Percentiles rank a stretch among this genome's conserved stretches.
Evolutionary conservation across 768 basidiomycete genomes (phyloP).

Genomic region (Aureoboletus auriporus): DNA sequence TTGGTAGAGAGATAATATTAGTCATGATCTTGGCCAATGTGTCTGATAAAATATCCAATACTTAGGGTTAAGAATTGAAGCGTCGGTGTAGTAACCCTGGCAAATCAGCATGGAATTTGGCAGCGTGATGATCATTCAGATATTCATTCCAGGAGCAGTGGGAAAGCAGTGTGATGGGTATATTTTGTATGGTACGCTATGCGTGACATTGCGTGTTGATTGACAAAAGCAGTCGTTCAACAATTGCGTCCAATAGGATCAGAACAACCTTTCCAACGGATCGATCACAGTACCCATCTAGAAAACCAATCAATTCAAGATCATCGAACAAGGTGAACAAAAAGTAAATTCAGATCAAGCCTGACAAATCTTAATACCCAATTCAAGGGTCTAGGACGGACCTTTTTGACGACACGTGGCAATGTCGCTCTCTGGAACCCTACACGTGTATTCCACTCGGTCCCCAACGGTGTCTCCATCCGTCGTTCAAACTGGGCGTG

Average conservation of each 20-base stretch:
- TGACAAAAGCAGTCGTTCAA: no score
- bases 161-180: no score
- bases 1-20: no score
- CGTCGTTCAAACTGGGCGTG: slow-evolving; percentile 87
- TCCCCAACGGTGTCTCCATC: slow-evolving; percentile 77
- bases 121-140: no score
- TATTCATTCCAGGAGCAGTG: no score
- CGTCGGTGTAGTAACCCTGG: no score
- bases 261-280: slow-evolving; percentile 56
- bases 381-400: slow-evolving; percentile 16
- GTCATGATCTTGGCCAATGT: no score
- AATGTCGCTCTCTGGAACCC: slow-evolving; percentile 81
- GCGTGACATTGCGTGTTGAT: no score
- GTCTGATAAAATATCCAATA: no score
- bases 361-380: background rate
- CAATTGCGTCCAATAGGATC: background rate
- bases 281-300: slow-evolving; percentile 71
- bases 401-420: slow-evolving; percentile 87
- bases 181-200: no score
- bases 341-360: background rate
- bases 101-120: no score
- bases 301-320: background rate
- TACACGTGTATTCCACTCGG: slow-evolving; percentile 91
- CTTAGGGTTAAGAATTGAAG: no score
- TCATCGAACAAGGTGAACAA: background rate